phyloP scores from a whole-genome alignment of 1,284 basidiomycete species.

The Cryptococcus sp. region DNA sequence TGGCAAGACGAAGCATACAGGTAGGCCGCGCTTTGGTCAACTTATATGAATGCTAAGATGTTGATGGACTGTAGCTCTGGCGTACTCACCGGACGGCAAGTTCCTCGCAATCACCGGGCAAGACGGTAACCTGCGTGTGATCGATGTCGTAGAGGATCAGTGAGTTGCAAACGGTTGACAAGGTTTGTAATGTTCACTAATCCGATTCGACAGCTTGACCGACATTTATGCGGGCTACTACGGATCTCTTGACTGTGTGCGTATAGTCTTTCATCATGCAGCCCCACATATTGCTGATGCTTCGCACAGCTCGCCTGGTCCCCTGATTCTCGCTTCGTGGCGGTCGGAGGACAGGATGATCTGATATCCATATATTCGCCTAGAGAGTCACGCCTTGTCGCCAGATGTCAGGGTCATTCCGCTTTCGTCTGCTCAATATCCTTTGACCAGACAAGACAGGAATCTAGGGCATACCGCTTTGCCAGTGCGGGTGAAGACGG shows the following conservation, averaged over 20 bases:
- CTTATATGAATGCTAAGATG: neutral
- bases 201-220: slow-evolving; percentile 62
- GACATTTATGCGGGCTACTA: slow-evolving; percentile 93
- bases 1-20: slow-evolving; percentile 64
- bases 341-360: slow-evolving; percentile 93
- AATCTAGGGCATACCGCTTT: slow-evolving; percentile 85
- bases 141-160: slow-evolving; percentile 82
- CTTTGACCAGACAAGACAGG: slow-evolving; percentile 80
- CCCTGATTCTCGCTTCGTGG: slow-evolving; percentile 87
- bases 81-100: slow-evolving; percentile 85
- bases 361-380: slow-evolving; percentile 89
- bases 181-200: neutral
- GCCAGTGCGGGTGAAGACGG: slow-evolving; percentile 93
- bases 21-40: slow-evolving; percentile 56
- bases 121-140: slow-evolving; percentile 82
- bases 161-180: slow-evolving; percentile 52
- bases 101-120: slow-evolving; percentile 83
- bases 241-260: slow-evolving; percentile 73
- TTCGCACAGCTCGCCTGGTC: slow-evolving; percentile 73
- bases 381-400: slow-evolving; percentile 88
- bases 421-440: slow-evolving; percentile 87
- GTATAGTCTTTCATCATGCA: slow-evolving; percentile 5
- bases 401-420: slow-evolving; percentile 93
- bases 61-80: slow-evolving; percentile 64
- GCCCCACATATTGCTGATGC: neutral